Evolutionary conservation across 768 basidiomycete species (phyloP).

Genomic region (Brasilioporus rufonigricans): DNA sequence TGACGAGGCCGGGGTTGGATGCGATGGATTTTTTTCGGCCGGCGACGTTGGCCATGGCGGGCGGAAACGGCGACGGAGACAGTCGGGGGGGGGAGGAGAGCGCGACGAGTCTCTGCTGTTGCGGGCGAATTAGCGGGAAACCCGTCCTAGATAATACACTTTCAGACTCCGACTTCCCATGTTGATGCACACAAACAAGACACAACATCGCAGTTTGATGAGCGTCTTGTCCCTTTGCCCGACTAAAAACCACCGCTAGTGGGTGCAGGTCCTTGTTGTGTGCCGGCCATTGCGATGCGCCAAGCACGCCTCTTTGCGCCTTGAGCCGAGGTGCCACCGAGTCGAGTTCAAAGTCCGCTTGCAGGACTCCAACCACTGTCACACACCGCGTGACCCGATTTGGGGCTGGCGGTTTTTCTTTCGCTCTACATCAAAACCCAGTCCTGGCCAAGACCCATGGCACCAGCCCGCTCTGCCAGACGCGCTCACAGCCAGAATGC

Average conservation of each 20-base stretch:
- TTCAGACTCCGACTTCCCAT: slow-evolving; percentile 28
- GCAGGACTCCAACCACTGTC: slow-evolving; percentile 31
- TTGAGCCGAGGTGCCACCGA: slow-evolving; percentile 8
- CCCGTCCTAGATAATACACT: slow-evolving; percentile 28
- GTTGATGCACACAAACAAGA: slow-evolving; percentile 30
- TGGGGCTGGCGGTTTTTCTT: slow-evolving; percentile 11
- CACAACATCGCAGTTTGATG: slow-evolving; percentile 9
- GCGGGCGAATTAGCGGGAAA: slow-evolving; percentile 15
- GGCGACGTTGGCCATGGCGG: slow-evolving; percentile 52
- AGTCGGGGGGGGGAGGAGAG: neutral
- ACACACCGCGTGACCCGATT: slow-evolving; percentile 19
- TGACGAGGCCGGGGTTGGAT: slow-evolving; percentile 59
- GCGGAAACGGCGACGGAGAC: slow-evolving; percentile 2
- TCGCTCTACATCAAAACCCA: slow-evolving; percentile 23
- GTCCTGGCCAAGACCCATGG: slow-evolving; percentile 66
- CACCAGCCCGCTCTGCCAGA: slow-evolving; percentile 67
- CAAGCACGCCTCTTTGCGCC: neutral
- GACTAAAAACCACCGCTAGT: neutral
- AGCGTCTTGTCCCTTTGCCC: neutral
- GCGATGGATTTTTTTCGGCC: slow-evolving; percentile 80
- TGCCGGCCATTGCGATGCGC: slow-evolving; percentile 1
- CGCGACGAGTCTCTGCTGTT: slow-evolving; percentile 4
- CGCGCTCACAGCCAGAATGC: slow-evolving; percentile 41
- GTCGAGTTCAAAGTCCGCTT: slow-evolving; percentile 19
- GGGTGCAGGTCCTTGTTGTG: neutral